Conservation (phyloP, 768 basidiomycete genomes). For the Sistotremastrum niveocremeum region DNA sequence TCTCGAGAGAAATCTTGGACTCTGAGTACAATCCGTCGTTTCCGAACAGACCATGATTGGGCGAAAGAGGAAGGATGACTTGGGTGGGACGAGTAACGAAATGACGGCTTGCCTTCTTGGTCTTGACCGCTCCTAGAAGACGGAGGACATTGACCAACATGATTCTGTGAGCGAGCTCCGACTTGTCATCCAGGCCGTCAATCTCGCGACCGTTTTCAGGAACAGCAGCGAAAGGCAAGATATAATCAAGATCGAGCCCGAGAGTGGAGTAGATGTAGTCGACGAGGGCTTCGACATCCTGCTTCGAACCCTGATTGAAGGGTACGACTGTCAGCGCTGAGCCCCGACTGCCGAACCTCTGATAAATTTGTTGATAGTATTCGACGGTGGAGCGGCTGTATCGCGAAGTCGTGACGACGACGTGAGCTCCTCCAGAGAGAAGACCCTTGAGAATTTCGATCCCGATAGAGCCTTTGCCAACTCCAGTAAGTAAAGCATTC, state of each 20-base stretch:
- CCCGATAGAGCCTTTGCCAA: slow-evolving; percentile 95
- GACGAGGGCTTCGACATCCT: slow-evolving; percentile 94
- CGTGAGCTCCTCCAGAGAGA: slow-evolving; percentile 89
- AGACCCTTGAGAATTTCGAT: slow-evolving; percentile 96
- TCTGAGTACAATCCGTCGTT: slow-evolving; percentile 97
- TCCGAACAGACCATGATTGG: slow-evolving; percentile 96
- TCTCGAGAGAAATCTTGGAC: slow-evolving; percentile 96
- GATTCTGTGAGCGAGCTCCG: slow-evolving; percentile 95
- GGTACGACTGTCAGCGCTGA: slow-evolving; percentile 97
- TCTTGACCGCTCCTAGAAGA: slow-evolving; percentile 93
- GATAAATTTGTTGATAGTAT: slow-evolving; percentile 97
- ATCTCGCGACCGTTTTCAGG: slow-evolving; percentile 99
- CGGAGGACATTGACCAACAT: slow-evolving; percentile 97
- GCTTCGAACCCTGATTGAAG: slow-evolving; percentile 98
- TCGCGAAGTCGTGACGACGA: slow-evolving; percentile 95
- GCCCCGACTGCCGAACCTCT: slow-evolving; percentile 85
- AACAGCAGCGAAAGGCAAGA: slow-evolving; percentile 95
- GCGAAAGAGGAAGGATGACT: slow-evolving; percentile 93
- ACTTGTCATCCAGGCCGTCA: slow-evolving; percentile 91
- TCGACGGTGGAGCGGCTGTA: slow-evolving; percentile 93
- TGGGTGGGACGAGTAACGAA: slow-evolving; percentile 98
- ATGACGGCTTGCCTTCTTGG: slow-evolving; percentile 91
- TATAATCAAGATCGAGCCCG: slow-evolving; percentile 95
- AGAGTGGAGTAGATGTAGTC: slow-evolving; percentile 97
- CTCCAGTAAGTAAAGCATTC: slow-evolving; percentile 95